phyloP scores from a whole-genome alignment of 23 red algal species.

The Pyropia haitanensis region DNA sequence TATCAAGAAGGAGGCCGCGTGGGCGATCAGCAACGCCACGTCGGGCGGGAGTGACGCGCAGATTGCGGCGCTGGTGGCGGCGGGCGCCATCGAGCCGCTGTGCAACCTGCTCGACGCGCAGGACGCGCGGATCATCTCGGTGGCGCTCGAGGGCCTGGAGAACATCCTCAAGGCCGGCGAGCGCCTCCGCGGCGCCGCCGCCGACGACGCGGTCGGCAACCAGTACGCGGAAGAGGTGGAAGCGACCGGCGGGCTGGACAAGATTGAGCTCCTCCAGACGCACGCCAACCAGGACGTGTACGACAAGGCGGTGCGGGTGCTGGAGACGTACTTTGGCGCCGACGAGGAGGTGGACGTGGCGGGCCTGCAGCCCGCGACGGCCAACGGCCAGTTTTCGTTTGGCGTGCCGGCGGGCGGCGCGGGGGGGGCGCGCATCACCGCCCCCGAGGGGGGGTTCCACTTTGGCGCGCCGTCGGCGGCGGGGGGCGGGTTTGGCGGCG shows the following conservation, averaged over 20 bases:
- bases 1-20: slow-evolving; percentile 86
- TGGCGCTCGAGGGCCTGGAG: slow-evolving; percentile 88
- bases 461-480: slow-evolving; percentile 26
- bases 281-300: slow-evolving; percentile 90
- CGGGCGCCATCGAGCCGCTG: slow-evolving; percentile 79
- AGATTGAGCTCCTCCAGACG: slow-evolving; percentile 75
- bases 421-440: neutral
- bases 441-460: slow-evolving; percentile 56
- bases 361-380: slow-evolving; percentile 52
- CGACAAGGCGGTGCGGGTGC: slow-evolving; percentile 61
- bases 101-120: slow-evolving; percentile 86
- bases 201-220: slow-evolving; percentile 20
- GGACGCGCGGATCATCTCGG: slow-evolving; percentile 64
- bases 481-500: neutral
- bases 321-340: slow-evolving; percentile 72
- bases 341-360: slow-evolving; percentile 74
- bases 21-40: slow-evolving; percentile 95
- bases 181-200: slow-evolving; percentile 33
- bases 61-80: slow-evolving; percentile 61
- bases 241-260: slow-evolving; percentile 80
- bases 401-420: neutral
- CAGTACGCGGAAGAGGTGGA: slow-evolving; percentile 77
- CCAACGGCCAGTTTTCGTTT: slow-evolving; percentile 61
- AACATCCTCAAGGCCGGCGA: slow-evolving; percentile 83
- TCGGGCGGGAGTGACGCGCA: slow-evolving; percentile 68